Evolutionary conservation across 805 yeast species (phyloP), one percentile per base, ranked within the genome.

Genomic region (Suhomyces prunicola): DNA sequence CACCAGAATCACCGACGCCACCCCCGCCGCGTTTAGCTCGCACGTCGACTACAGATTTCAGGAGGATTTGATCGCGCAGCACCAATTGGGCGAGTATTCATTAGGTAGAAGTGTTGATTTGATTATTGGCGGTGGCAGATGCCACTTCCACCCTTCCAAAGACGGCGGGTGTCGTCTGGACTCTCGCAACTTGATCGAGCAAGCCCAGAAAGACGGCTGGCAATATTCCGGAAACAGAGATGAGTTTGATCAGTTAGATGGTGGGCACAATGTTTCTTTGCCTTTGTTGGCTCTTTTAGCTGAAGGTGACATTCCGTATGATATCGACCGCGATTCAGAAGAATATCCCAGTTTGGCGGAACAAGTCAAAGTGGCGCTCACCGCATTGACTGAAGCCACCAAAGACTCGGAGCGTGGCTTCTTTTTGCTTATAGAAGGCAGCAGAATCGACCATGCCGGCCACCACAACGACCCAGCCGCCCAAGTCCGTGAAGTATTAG

Each of bases 381-480:
- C 76, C 36, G 84, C 90, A 0, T 76, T 91, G 58, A 72, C 80
- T 2, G 73, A 81, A 52, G 92, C 92, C 22, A 80, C 96, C 1
- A 71, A 79, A 57, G 79, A 89, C 59, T 80, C 88, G 2, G 94
- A 90, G 17, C 71, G 87, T 58, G 97, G 97, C 0, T 91, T 92
- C 69, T 91, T 92, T 73, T 69, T 92, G 54, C 67, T 92, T 68
- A 83, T 92, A 50, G 97, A 92, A 74, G 97, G 97, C 17, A 88
- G 96, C 5, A 81, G 97, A 68, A 91, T 92, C 62, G 97, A 92
- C 71, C 97, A 91, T 66, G 97, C 96, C 5, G 97, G 97, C 44
- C 97, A 92, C 71, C 85, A 81, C 61, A 91, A 92, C 65, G 97
- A 92, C 67, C 93, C 97, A 9, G 93, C 93, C 6, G 96, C 97